Percentiles rank a stretch among this genome's conserved stretches.
Evolutionary conservation across 2,329 filamentous ascomycete species (phyloP).

Genomic region (Massarina eburnea): DNA sequence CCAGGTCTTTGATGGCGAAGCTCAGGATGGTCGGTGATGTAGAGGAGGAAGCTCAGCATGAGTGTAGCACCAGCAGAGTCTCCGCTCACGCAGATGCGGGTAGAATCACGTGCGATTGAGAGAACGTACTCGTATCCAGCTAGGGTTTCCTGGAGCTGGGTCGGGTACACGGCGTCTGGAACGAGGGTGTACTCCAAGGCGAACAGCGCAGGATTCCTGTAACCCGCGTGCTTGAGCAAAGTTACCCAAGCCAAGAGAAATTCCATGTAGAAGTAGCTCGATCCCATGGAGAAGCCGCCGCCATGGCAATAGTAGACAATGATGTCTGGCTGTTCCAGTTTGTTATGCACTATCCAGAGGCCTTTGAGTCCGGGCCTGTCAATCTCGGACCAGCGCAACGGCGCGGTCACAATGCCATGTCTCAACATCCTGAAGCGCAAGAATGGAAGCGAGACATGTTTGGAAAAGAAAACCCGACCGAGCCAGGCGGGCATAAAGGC

Average conservation of each 20-base stretch:
- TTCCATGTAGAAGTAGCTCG: conserved; percentile 77
- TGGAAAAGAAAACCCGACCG: conserved; percentile 76
- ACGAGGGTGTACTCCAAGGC: conserved; percentile 80
- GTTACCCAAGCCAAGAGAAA: conserved; percentile 74
- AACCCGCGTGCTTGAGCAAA: conserved; percentile 65
- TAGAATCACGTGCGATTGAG: conserved; percentile 58
- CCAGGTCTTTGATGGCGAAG: conserved; percentile 53
- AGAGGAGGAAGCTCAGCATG: conserved; percentile 70
- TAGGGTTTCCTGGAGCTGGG: conserved; percentile 69
- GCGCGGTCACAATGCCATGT: conserved; percentile 65
- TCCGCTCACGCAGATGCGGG: conserved; percentile 69
- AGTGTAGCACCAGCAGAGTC: conserved; percentile 80
- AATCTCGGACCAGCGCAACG: conserved; percentile 66
- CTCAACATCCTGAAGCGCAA: conserved; percentile 73
- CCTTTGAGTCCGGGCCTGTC: conserved; percentile 60
- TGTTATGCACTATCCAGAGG: conserved; percentile 69
- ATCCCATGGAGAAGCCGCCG: conserved; percentile 83
- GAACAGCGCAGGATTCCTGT: conserved; percentile 75
- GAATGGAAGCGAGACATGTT: conserved; percentile 71
- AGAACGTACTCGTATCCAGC: conserved; percentile 72
- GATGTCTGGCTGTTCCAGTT: conserved; percentile 65
- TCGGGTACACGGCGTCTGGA: conserved; percentile 71
- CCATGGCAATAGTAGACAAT: conserved; percentile 83
- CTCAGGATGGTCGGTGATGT: conserved; percentile 57
- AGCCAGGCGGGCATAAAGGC: conserved; percentile 68